Evolutionary conservation across 2,329 filamentous ascomycete genomes (phyloP), one percentile per base, ranked within the genome.

Genomic region (Trichoderma aggressivum): DNA sequence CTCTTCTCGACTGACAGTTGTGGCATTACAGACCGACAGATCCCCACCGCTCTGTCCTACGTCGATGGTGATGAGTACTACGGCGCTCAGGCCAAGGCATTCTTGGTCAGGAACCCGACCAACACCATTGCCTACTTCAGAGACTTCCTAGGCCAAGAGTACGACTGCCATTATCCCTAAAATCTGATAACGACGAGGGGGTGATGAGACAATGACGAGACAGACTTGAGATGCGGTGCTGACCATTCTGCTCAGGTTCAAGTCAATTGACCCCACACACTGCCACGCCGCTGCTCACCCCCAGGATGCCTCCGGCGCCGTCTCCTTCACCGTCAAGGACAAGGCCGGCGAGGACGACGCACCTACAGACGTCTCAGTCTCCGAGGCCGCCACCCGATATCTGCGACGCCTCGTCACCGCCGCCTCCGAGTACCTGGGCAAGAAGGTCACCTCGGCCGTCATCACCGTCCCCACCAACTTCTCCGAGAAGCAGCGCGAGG

Each of bases 41-140:
- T 99, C 75, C 96, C 96, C 75, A 93, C 94, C 56, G 90, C 97
- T 77, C 86, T 99, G 77, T 98, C 96, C 47, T 99, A 99, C 81
- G 91, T 97, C 79, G 91, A 94, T 70, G 96, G 94, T 75, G 96
- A 99, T 80, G 95, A 99, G 84, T 98, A 97, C 84, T 94, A 97
- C 79, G 96, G 96, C 78, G 91, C 92, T 75, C 95, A 99, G 84
- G 96, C 95, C 78, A 99, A 98, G 88, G 87, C 88, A 75, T 95
- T 98, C 84, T 89, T 98, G 72, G 88, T 98, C 76, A 92, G 96
- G 79, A 98, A 99, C 83, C 88, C 94, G 75, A 89, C 89, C 81
- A 98, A 98, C 87, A 98, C 96, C 26, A 89, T 98, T 79, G 93
- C 94, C 80, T 97, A 93, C 86, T 99, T 98, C 87, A 91, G 94